These are phyloP conservation scores for Berkeleyomyces basicola DNA, from an alignment of 2,329 filamentous ascomycete species.

Conservation along the genomic window DNA sequence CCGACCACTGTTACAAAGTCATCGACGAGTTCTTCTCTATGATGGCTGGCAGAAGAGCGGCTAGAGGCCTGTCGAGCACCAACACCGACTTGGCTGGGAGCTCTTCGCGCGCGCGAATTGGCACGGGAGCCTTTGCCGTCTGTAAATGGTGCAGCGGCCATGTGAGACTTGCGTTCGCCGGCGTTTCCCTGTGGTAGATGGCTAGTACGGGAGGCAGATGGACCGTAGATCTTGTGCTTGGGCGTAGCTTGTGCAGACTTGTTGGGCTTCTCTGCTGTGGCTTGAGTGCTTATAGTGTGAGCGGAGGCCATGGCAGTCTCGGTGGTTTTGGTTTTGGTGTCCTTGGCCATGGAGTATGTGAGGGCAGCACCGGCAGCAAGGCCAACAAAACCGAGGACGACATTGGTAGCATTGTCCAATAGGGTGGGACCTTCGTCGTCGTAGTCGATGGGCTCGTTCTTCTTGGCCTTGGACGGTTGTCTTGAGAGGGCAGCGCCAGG, in stretches of 20 bases:
- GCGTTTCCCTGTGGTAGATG: background rate
- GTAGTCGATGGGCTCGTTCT: background rate
- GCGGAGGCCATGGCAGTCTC: background rate
- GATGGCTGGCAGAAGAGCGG: no score
- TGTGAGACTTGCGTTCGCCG: background rate
- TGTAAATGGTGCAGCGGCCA: background rate
- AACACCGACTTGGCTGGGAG: background rate
- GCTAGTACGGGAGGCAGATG: conserved; percentile 6
- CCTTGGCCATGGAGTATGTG: conserved; percentile 12
- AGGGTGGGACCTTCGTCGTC: conserved; percentile 9
- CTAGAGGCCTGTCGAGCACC: no score
- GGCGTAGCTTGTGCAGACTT: background rate
- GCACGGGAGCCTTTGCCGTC: background rate
- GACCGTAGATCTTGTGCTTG: conserved; percentile 6
- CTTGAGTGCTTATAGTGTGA: background rate
- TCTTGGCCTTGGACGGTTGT: background rate
- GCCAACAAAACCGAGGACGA: conserved; percentile 13
- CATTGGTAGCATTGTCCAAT: conserved; percentile 6
- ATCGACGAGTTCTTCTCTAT: background rate
- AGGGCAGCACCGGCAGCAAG: conserved; percentile 14
- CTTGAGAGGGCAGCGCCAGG: background rate
- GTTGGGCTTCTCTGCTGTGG: background rate
- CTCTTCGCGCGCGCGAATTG: background rate
- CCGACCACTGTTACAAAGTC: background rate
- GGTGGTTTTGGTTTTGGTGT: conserved; percentile 5